These are phyloP conservation scores for Triticum urartu DNA, from an alignment of 176 grass and related monocot genomes.

Conservation along the genomic window DNA sequence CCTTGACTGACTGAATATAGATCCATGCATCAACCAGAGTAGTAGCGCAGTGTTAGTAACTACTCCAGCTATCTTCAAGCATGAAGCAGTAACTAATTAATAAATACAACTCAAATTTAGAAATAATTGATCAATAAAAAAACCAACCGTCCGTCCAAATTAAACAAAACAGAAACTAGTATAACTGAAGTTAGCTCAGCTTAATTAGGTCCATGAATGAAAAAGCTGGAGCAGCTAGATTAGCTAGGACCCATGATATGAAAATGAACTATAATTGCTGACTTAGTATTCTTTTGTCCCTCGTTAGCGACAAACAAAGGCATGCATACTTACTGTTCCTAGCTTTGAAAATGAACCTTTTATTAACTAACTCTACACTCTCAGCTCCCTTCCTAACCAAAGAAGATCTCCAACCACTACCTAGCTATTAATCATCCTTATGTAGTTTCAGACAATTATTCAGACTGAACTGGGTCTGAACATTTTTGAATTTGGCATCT, in stretches of 20 bases:
- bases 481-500: background rate
- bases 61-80: background rate
- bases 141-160: background rate
- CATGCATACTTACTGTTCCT: background rate
- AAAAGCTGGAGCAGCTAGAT: background rate
- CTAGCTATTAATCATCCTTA: too few relatives aligned
- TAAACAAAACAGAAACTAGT: background rate
- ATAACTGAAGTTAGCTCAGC: background rate
- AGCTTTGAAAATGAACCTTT: background rate
- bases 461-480: too few relatives aligned
- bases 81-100: background rate
- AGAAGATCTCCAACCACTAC: too few relatives aligned
- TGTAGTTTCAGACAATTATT: too few relatives aligned
- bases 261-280: background rate
- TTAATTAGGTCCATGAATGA: background rate
- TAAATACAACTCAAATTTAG: background rate
- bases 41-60: background rate
- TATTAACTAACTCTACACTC: too few relatives aligned
- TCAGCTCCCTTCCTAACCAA: too few relatives aligned
- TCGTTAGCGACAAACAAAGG: background rate
- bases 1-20: background rate
- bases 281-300: background rate
- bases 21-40: background rate
- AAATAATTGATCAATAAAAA: too few relatives aligned
- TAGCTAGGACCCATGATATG: background rate